Base-by-base conservation (phyloP, 2,329 filamentous ascomycete species). In the Sporothrix schenckii region DNA sequence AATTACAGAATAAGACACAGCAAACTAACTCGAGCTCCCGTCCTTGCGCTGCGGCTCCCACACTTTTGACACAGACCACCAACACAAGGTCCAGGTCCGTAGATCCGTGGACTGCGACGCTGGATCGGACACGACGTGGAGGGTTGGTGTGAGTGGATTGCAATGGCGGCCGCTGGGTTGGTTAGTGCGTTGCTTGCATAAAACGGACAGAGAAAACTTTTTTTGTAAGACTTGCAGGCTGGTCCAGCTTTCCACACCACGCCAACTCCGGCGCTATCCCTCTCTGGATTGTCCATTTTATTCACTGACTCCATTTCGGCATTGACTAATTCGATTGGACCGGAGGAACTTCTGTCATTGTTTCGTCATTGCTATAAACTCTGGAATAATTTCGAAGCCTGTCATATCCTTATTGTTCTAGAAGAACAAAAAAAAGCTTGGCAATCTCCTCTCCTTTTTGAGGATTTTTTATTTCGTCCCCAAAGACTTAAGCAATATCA, bases 201-300 rank as follows among this genome's bases (percentile, higher is more conserved):
- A 44, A 61, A 44, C n/a, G 5, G 30, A 14, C 34, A 27, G 13
- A 54, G 44, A 50, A 66, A 66, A 52, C 10, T 39, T n/a, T 66
- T 50, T n/a, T 39, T 39, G 21, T 1, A 44, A 30, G 27, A 44
- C 41, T 27, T 50, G 44, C 47, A 52, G 47, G 24, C 19, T 21
- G 41, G 61, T 52, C 27, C 47, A 66, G 47, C 47, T 50, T 47
- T 39, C 61, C 61, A 66, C 63, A 41, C 60, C 63, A 52, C 44
- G 44, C 47, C 63, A 52, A 52, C 44, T 47, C 63, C 63, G 63
- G 47, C 39, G 63, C 63, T 39, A 66, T 52, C 61, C 44, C 24
- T 5, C 34, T 52, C 21, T 39, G 47, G 34, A 4, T 44, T 21
- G 19, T 4, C 44, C 27, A 30, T 30, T 30, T 30, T 30, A 2